phyloP scores from a whole-genome alignment of 306 rosid genomes.

The Corylus heterophylla region DNA sequence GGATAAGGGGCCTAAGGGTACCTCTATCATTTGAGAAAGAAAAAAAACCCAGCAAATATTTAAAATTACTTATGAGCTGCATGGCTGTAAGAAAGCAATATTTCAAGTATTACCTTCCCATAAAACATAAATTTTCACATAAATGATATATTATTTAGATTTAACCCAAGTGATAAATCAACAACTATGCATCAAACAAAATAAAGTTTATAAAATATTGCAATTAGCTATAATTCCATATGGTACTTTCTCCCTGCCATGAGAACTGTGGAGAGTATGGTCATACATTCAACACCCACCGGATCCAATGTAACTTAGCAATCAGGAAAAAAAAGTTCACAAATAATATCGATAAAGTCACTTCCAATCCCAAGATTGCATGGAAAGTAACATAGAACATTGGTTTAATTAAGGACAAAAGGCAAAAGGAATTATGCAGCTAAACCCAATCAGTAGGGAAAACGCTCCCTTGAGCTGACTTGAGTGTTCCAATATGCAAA shows the following conservation, averaged over 20 bases:
- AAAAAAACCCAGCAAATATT: neutral
- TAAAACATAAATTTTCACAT: neutral
- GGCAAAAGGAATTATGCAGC: neutral
- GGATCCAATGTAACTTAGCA: no score
- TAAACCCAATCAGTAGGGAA: neutral
- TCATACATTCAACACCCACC: no score
- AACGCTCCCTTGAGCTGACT: neutral
- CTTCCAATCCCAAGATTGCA: neutral
- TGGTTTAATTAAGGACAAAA: neutral
- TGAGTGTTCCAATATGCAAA: neutral
- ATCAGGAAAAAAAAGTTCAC: neutral
- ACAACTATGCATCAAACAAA: neutral
- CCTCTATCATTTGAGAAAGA: neutral
- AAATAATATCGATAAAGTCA: neutral
- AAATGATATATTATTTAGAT: neutral
- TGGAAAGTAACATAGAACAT: neutral
- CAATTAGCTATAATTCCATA: no score
- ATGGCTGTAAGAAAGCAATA: neutral
- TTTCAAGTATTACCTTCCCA: neutral
- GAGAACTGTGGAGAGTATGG: no score
- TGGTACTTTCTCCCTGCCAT: no score
- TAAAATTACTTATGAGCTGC: neutral
- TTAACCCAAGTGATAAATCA: neutral
- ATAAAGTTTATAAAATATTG: neutral
- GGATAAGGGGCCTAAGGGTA: neutral